Percentiles rank a stretch among this genome's conserved stretches.
Evolutionary conservation across 805 yeast species (phyloP).

Genomic region (Priceomyces haplophilus): DNA sequence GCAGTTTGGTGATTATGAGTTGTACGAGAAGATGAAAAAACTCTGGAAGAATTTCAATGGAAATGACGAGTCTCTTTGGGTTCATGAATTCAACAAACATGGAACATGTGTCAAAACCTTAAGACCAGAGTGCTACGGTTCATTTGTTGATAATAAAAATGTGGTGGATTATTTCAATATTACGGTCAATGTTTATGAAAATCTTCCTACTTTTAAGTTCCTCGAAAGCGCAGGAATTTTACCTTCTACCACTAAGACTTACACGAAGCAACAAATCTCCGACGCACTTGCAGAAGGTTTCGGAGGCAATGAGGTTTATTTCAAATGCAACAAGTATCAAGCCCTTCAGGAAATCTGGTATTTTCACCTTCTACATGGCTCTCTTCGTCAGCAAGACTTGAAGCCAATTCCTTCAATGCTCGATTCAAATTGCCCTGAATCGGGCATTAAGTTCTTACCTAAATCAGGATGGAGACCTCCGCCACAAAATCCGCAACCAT

Average conservation of each 20-base stretch:
- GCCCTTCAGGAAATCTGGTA: conserved; percentile 75
- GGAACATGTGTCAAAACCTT: conserved; percentile 42
- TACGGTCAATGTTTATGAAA: conserved; percentile 29
- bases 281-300: conserved; percentile 31
- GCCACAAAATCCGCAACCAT: conserved; percentile 21
- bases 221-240: conserved; percentile 33
- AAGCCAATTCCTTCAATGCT: conserved; percentile 57
- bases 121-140: conserved; percentile 33
- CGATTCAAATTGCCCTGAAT: conserved; percentile 61
- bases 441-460: conserved; percentile 69
- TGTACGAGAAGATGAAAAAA: conserved; percentile 26
- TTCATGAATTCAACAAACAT: conserved; percentile 43
- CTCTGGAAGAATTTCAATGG: conserved; percentile 36
- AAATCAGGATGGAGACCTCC: conserved; percentile 40
- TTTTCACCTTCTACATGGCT: conserved; percentile 72
- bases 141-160: conserved; percentile 20
- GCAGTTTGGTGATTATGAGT: conserved; percentile 23
- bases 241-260: conserved; percentile 32
- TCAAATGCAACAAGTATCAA: conserved; percentile 33
- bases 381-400: conserved; percentile 61
- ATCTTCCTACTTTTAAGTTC: conserved; percentile 36
- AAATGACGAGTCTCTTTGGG: conserved; percentile 34
- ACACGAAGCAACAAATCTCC: conserved; percentile 29
- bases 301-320: conserved; percentile 31
- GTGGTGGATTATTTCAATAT: conserved; percentile 28